A percentile compares a stretch with the other conserved stretches of the same genome.
Conservation (phyloP, 768 basidiomycete genomes). For the Thelephora aurantiotincta region DNA sequence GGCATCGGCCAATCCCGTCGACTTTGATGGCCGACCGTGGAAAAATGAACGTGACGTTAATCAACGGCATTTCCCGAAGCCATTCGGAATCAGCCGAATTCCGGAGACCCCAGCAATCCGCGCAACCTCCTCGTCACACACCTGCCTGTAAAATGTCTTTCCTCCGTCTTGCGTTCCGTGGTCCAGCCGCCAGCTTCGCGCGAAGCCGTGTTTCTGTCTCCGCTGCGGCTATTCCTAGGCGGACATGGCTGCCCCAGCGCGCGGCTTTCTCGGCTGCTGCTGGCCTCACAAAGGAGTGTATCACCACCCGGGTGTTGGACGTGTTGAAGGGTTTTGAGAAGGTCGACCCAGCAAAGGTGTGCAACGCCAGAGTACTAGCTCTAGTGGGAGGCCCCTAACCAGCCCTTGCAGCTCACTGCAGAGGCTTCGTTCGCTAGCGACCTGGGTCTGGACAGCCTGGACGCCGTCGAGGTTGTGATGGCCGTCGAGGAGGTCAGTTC, state of each 20-base stretch:
- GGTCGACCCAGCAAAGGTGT: constrained; percentile 59
- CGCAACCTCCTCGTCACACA: not conserved
- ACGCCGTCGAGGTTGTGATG: constrained; percentile 97
- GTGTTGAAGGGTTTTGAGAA: constrained; percentile 85
- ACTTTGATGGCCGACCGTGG: not conserved
- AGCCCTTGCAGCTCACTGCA: constrained; percentile 39
- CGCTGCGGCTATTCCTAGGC: constrained; percentile 9
- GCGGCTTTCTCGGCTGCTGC: constrained; percentile 54
- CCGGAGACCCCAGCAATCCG: no score
- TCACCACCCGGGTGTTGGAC: constrained; percentile 65
- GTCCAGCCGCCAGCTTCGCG: constrained; percentile 26
- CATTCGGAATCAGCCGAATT: no score
- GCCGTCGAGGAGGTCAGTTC: constrained; percentile 78
- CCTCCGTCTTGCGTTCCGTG: constrained; percentile 34
- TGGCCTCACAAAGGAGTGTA: constrained; percentile 49
- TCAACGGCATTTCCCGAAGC: not conserved
- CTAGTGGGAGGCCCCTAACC: not conserved
- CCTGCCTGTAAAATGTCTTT: constrained; percentile 32
- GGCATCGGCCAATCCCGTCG: constrained; percentile 21
- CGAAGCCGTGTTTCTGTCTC: constrained; percentile 7
- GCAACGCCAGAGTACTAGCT: constrained; percentile 3
- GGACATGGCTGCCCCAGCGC: constrained; percentile 18
- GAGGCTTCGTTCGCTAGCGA: constrained; percentile 62
- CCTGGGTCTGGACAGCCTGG: constrained; percentile 89
- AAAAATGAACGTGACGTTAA: no score